Evolutionary conservation across 2,329 filamentous ascomycete species (phyloP).

Genomic region (Kalaharituber pfeilii): DNA sequence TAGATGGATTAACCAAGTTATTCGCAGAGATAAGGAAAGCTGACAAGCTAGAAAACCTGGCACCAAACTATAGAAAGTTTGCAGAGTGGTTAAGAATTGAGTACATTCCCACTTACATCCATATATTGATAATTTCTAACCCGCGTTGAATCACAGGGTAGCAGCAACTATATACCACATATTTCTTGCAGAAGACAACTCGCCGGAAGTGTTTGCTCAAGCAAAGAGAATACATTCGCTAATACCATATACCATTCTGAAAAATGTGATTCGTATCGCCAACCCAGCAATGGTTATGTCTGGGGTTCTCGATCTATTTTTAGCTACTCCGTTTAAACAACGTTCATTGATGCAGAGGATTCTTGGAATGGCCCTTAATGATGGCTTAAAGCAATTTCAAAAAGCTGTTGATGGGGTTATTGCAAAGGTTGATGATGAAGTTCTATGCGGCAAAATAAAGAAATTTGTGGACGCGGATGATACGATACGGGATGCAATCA

Average conservation of each 20-base stretch:
- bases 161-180: slow-evolving; percentile 93
- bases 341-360: slow-evolving; percentile 85
- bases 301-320: slow-evolving; percentile 82
- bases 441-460: slow-evolving; percentile 66
- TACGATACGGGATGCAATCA: slow-evolving; percentile 53
- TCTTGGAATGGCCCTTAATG: slow-evolving; percentile 76
- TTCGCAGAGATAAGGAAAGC: slow-evolving; percentile 90
- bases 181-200: slow-evolving; percentile 96
- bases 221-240: slow-evolving; percentile 86
- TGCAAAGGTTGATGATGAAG: slow-evolving; percentile 60
- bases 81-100: slow-evolving; percentile 97
- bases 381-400: slow-evolving; percentile 75
- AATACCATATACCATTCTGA: slow-evolving; percentile 80
- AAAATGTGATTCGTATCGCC: slow-evolving; percentile 90
- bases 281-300: slow-evolving; percentile 96
- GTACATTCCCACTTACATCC: slow-evolving; percentile 24
- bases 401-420: slow-evolving; percentile 65
- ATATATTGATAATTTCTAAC: background rate
- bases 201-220: slow-evolving; percentile 86
- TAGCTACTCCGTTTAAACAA: slow-evolving; percentile 84
- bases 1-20: slow-evolving; percentile 72
- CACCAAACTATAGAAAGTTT: slow-evolving; percentile 92
- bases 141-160: slow-evolving; percentile 34
- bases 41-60: slow-evolving; percentile 68
- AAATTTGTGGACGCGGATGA: slow-evolving; percentile 62